These are phyloP conservation scores for Phycomyces blakesleeanus DNA, from an alignment of 192 early-diverging fungal species.

Conservation along the genomic window DNA sequence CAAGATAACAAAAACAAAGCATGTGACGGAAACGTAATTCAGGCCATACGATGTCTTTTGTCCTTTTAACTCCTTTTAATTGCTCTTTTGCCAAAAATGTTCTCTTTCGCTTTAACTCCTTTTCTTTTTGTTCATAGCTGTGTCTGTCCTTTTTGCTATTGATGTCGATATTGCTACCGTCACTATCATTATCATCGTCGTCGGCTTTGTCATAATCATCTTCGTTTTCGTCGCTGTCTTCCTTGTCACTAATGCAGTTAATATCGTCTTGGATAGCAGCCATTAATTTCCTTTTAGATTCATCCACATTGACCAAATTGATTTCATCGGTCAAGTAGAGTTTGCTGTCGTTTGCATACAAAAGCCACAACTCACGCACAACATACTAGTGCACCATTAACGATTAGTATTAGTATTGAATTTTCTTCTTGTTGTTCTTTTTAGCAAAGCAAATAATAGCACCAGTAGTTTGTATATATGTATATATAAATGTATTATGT, in stretches of 20 bases:
- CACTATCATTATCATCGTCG: no score
- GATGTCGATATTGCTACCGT: no score
- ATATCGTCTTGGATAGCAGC: not conserved
- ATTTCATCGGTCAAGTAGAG: constrained; percentile 1
- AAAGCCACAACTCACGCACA: constrained; percentile 36
- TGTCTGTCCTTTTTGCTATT: no score
- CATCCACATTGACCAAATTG: not conserved
- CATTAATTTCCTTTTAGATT: not conserved
- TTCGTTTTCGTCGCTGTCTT: not conserved
- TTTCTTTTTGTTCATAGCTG: not conserved
- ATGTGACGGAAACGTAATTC: not conserved
- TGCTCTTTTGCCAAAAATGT: not conserved
- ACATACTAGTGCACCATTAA: constrained; percentile 7
- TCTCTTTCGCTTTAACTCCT: no score
- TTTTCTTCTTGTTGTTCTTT: not conserved
- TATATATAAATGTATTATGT: not conserved
- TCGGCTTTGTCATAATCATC: not conserved
- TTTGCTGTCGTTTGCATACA: constrained; percentile 14
- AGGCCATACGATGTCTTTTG: not conserved
- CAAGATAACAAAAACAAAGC: constrained; percentile 18
- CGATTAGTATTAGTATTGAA: not conserved
- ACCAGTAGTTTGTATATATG: no score
- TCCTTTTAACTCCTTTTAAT: not conserved
- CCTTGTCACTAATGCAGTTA: not conserved
- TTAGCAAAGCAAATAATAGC: not conserved